Conservation (phyloP, 1,284 basidiomycete species). For the Prillingera fragicola region DNA sequence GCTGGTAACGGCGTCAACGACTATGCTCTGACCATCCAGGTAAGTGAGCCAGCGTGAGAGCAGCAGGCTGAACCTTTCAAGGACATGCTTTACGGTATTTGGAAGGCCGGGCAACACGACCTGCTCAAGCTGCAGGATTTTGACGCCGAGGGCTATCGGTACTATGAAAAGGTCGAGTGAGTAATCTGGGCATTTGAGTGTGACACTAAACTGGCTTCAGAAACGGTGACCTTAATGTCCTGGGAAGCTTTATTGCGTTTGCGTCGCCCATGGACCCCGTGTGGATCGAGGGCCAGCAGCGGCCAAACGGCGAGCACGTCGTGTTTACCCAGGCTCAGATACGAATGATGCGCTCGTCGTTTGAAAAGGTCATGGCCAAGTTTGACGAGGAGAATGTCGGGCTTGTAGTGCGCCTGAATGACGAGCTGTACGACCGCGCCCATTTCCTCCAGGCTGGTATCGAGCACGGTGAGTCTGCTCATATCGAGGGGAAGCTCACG, state of each 20-base stretch:
- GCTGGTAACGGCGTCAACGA: slow-evolving; percentile 90
- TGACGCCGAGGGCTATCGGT: slow-evolving; percentile 56
- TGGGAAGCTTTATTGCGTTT: slow-evolving; percentile 80
- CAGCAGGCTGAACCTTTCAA: slow-evolving; percentile 10
- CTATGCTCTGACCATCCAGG: slow-evolving; percentile 82
- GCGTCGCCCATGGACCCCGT: slow-evolving; percentile 71
- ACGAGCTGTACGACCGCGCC: slow-evolving; percentile 81
- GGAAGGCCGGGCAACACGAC: slow-evolving; percentile 84
- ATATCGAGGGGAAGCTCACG: not conserved
- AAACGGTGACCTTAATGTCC: slow-evolving; percentile 97
- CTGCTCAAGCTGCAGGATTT: slow-evolving; percentile 90
- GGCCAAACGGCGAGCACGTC: not conserved
- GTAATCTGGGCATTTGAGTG: too few relatives aligned
- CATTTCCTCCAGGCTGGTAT: slow-evolving; percentile 83
- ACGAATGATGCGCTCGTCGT: slow-evolving; percentile 65
- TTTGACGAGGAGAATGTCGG: slow-evolving; percentile 82
- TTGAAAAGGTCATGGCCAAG: slow-evolving; percentile 83
- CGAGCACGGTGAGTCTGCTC: slow-evolving; percentile 54
- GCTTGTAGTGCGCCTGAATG: slow-evolving; percentile 91
- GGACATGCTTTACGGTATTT: slow-evolving; percentile 90
- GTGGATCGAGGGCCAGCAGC: slow-evolving; percentile 19
- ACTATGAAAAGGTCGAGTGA: slow-evolving; percentile 81
- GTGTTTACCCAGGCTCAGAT: slow-evolving; percentile 1
- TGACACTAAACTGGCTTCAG: too few relatives aligned
- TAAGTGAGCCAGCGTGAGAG: slow-evolving; percentile 12